A percentile compares a stretch with the other conserved stretches of the same genome.
phyloP scores from a whole-genome alignment of 805 yeast species.

The Babjeviella inositovora region DNA sequence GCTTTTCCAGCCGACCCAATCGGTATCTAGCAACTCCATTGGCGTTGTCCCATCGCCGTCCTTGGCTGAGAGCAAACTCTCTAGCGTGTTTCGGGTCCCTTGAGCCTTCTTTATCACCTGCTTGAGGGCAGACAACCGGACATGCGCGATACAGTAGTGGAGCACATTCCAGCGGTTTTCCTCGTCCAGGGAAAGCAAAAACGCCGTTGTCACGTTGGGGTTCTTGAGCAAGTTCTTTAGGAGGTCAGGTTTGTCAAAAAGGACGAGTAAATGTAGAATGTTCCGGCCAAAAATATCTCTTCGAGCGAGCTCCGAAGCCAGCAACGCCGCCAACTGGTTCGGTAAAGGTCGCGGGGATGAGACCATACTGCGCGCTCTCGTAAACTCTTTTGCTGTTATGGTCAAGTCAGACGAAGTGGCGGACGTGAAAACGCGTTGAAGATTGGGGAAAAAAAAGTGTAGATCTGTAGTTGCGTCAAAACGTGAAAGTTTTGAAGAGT shows the following conservation, averaged over 20 bases:
- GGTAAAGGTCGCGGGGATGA: too few relatives aligned
- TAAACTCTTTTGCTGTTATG: too few relatives aligned
- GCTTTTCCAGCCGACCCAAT: slow-evolving; percentile 23
- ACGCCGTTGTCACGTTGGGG: slow-evolving; percentile 22
- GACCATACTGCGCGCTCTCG: too few relatives aligned
- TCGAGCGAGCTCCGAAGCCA: slow-evolving; percentile 19
- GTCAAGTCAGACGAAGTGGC: too few relatives aligned
- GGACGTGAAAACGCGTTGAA: too few relatives aligned
- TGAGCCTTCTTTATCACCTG: slow-evolving; percentile 15
- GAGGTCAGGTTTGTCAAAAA: slow-evolving; percentile 28
- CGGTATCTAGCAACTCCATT: slow-evolving; percentile 41
- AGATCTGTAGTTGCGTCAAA: too few relatives aligned
- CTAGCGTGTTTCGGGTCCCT: slow-evolving; percentile 5
- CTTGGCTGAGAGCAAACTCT: slow-evolving; percentile 28
- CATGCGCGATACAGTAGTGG: slow-evolving; percentile 51
- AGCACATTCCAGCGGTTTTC: slow-evolving; percentile 78
- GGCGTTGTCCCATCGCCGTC: slow-evolving; percentile 68
- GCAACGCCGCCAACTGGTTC: slow-evolving; percentile 8
- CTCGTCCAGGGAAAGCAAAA: slow-evolving; percentile 30
- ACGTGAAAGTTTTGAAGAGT: too few relatives aligned
- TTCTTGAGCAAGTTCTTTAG: slow-evolving; percentile 29
- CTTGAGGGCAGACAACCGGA: slow-evolving; percentile 37
- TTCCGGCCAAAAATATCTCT: slow-evolving; percentile 60
- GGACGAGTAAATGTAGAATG: slow-evolving; percentile 37
- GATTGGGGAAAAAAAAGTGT: too few relatives aligned